A percentile compares a stretch with the other conserved stretches of the same genome.
phyloP scores from a whole-genome alignment of 2,329 filamentous ascomycete genomes.

The Gyromitra esculenta region DNA sequence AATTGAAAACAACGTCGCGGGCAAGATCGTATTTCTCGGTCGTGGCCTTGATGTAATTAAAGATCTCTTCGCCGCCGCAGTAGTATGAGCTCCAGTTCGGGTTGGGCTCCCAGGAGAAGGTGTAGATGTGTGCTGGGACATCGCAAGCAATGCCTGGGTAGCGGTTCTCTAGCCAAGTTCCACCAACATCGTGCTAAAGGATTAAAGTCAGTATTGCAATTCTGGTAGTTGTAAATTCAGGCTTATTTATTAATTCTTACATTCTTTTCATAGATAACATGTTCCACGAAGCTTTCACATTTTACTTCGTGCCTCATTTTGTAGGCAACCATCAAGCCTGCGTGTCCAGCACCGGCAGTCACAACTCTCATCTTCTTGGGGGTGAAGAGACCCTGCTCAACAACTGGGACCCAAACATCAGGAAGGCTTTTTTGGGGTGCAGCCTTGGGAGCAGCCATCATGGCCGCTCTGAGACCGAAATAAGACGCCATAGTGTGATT shows the following conservation, averaged over 20 bases:
- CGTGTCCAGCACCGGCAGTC: slow-evolving; percentile 44
- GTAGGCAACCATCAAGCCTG: slow-evolving; percentile 48
- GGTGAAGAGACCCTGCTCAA: slow-evolving; percentile 28
- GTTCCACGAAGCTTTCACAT: slow-evolving; percentile 41
- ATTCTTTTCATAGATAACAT: slow-evolving; percentile 54
- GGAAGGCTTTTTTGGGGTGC: slow-evolving; percentile 5
- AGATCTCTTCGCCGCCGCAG: slow-evolving; percentile 64
- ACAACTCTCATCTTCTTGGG: slow-evolving; percentile 48
- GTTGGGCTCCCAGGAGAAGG: slow-evolving; percentile 71
- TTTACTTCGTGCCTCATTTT: slow-evolving; percentile 49
- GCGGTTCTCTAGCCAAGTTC: slow-evolving; percentile 70
- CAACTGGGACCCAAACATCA: slow-evolving; percentile 34
- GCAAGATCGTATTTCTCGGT: slow-evolving; percentile 64
- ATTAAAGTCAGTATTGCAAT: slow-evolving; percentile 1
- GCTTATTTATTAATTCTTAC: slow-evolving; percentile 10
- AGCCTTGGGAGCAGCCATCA: not conserved
- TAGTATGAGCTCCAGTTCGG: slow-evolving; percentile 70
- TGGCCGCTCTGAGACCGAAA: not conserved
- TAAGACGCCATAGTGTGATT: slow-evolving; percentile 37
- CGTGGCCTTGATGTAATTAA: slow-evolving; percentile 64
- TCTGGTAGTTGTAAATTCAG: no score
- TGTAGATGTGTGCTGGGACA: slow-evolving; percentile 70
- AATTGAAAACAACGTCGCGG: slow-evolving; percentile 64
- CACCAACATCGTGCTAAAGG: slow-evolving; percentile 63
- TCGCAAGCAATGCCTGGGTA: slow-evolving; percentile 68